phyloP scores from a whole-genome alignment of 306 rosid species.

The Glycine soja region DNA sequence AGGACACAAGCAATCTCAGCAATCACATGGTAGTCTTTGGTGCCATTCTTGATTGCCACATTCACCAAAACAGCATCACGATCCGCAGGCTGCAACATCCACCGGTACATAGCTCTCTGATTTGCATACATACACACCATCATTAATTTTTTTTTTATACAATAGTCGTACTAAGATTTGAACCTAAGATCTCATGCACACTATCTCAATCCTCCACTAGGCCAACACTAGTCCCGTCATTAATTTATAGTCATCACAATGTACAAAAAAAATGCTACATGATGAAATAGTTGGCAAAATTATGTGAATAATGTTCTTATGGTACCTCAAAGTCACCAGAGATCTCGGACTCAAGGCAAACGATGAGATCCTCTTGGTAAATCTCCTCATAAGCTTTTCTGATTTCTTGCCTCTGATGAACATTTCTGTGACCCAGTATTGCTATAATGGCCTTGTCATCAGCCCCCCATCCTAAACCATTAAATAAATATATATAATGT shows the following conservation, averaged over 20 bases:
- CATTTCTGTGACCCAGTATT: conserved; percentile 72
- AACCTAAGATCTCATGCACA: too few relatives aligned
- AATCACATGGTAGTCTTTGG: conserved; percentile 53
- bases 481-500: not conserved
- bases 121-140: not conserved
- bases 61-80: conserved; percentile 79
- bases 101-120: conserved; percentile 76
- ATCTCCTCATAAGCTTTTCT: conserved; percentile 70
- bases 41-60: conserved; percentile 63
- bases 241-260: not conserved
- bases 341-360: conserved; percentile 86
- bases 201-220: too few relatives aligned
- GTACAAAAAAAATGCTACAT: not conserved
- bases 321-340: conserved; percentile 87
- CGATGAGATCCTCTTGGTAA: conserved; percentile 76
- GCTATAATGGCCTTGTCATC: conserved; percentile 71
- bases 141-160: not conserved
- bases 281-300: too few relatives aligned
- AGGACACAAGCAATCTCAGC: conserved; percentile 68
- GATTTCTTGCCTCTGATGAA: conserved; percentile 71
- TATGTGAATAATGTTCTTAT: conserved; percentile 10
- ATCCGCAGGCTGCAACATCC: conserved; percentile 79
- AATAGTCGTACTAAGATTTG: too few relatives aligned
- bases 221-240: not conserved
- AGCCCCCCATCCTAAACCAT: conserved; percentile 80